phyloP scores from a whole-genome alignment of 164 flowering plant genomes.

The Vitis vinifera region DNA sequence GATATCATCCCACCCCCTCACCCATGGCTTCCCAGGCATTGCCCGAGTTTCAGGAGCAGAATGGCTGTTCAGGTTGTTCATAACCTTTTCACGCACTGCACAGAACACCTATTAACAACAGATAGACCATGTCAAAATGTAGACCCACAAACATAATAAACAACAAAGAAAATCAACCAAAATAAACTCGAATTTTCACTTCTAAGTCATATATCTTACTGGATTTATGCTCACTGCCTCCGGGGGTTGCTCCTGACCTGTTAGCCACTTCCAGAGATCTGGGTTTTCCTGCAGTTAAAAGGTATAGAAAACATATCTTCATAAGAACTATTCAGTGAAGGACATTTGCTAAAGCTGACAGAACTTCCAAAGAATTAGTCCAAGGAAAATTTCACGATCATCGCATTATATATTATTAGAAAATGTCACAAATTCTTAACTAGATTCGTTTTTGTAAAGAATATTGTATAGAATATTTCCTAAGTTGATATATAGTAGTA shows the following conservation, averaged over 20 bases:
- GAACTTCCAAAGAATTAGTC: no score
- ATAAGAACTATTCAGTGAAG: no score
- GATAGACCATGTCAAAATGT: not conserved
- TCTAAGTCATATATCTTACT: constrained; percentile 36
- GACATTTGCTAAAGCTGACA: no score
- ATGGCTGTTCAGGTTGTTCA: constrained; percentile 62
- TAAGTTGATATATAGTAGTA: no score
- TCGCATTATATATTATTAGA: no score
- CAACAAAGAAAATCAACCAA: not conserved
- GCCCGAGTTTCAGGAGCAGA: constrained; percentile 92
- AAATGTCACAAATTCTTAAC: no score
- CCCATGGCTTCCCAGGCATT: constrained; percentile 89
- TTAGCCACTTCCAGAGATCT: constrained; percentile 91
- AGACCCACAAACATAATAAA: not conserved
- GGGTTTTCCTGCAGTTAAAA: constrained; percentile 76
- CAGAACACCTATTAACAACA: constrained; percentile 55
- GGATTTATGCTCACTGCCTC: constrained; percentile 67
- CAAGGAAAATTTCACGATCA: no score
- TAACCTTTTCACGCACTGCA: constrained; percentile 63
- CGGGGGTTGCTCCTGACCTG: constrained; percentile 87
- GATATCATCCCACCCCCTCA: constrained; percentile 93
- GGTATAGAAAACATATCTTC: no score
- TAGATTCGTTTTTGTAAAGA: no score
- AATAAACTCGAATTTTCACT: not conserved
- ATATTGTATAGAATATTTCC: no score